Conservation (phyloP, 2,329 filamentous ascomycete species). For the Exophiala alcalophila region DNA sequence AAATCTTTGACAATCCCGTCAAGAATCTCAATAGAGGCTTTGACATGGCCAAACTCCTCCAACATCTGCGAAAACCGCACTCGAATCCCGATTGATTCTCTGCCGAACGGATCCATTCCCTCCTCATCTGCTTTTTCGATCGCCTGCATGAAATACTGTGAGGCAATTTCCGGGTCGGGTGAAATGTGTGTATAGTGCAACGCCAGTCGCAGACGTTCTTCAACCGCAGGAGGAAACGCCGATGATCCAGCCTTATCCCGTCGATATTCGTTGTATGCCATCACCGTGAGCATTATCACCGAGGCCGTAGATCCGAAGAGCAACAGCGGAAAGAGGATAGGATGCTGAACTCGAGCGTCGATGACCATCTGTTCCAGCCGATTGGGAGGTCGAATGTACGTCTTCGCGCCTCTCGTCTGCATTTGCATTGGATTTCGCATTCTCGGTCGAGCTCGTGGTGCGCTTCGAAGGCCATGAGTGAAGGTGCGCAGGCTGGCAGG, state of each 20-base stretch:
- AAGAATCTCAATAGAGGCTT: conserved; percentile 70
- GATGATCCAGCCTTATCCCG: conserved; percentile 42
- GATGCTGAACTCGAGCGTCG: conserved; percentile 33
- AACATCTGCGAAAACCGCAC: conserved; percentile 77
- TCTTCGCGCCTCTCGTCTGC: conserved; percentile 18
- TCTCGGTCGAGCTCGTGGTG: conserved; percentile 2
- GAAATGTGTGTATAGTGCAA: conserved; percentile 81
- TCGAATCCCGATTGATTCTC: conserved; percentile 86
- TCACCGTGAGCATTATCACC: conserved; percentile 38
- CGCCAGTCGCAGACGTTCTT: conserved; percentile 69
- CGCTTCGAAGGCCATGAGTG: conserved; percentile 3
- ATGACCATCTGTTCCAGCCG: conserved; percentile 24
- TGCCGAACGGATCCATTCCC: conserved; percentile 81
- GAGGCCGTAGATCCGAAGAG: conserved; percentile 40
- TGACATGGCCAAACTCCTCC: conserved; percentile 69
- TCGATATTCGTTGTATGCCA: conserved; percentile 44
- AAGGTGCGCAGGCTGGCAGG: conserved; percentile 21
- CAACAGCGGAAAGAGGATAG: conserved; percentile 42
- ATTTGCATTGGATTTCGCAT: conserved; percentile 3
- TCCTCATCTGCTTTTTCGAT: conserved; percentile 69
- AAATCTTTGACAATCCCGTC: conserved; percentile 73
- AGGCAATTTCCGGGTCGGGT: conserved; percentile 70
- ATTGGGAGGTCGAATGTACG: conserved; percentile 16
- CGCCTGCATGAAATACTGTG: conserved; percentile 80
- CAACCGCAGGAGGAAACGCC: conserved; percentile 45